A percentile compares a stretch with the other conserved stretches of the same genome.
These are phyloP conservation scores for Schwanniomyces vanrijiae DNA, from an alignment of 805 yeast genomes.

Conservation along the genomic window DNA sequence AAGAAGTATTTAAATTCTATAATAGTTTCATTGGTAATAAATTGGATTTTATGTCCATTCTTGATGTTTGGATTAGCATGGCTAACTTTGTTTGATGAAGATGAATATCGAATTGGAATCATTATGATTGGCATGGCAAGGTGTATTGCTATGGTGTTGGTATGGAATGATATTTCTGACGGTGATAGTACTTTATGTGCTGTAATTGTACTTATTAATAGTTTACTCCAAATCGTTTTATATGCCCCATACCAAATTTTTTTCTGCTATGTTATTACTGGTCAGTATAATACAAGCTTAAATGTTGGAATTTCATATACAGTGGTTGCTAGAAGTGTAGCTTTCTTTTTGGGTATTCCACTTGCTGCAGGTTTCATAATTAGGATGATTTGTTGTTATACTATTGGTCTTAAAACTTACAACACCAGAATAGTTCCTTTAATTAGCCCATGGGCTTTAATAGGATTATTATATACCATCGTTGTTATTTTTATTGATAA, in stretches of 20 bases:
- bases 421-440: slow-evolving; percentile 36
- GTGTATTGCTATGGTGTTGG: slow-evolving; percentile 62
- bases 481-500: slow-evolving; percentile 51
- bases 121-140: slow-evolving; percentile 60
- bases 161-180: slow-evolving; percentile 56
- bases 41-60: slow-evolving; percentile 59
- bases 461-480: slow-evolving; percentile 54
- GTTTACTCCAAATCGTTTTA: slow-evolving; percentile 49
- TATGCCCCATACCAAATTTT: slow-evolving; percentile 54
- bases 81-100: slow-evolving; percentile 47
- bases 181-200: slow-evolving; percentile 56
- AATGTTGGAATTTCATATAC: slow-evolving; percentile 24
- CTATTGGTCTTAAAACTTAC: slow-evolving; percentile 31
- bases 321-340: slow-evolving; percentile 49
- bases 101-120: slow-evolving; percentile 53
- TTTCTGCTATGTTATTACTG: slow-evolving; percentile 44
- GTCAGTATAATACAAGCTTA: slow-evolving; percentile 14
- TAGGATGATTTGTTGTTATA: slow-evolving; percentile 25
- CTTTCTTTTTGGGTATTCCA: slow-evolving; percentile 55
- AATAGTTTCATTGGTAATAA: slow-evolving; percentile 41
- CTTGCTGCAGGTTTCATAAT: slow-evolving; percentile 45
- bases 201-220: slow-evolving; percentile 50
- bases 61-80: slow-evolving; percentile 58
- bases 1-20: slow-evolving; percentile 24
- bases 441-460: slow-evolving; percentile 49